phyloP scores from a whole-genome alignment of 257 asterid genomes.

The Salvia splendens region DNA sequence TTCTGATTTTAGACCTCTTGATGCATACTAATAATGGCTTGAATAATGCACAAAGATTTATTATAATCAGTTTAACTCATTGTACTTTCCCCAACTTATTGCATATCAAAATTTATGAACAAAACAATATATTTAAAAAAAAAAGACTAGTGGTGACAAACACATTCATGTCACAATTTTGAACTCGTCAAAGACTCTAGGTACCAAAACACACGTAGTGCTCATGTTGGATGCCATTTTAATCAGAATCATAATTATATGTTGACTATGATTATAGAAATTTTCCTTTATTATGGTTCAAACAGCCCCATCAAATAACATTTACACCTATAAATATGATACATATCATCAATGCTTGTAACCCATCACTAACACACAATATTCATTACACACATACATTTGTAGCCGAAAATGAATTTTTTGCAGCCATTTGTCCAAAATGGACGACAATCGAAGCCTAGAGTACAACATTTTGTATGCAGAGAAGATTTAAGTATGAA shows the following conservation, averaged over 20 bases:
- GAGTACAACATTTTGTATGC: not conserved
- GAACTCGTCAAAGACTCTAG: conserved; percentile 3
- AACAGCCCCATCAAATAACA: not conserved
- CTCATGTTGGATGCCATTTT: too few relatives aligned
- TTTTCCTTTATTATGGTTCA: conserved; percentile 6
- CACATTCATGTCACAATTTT: not conserved
- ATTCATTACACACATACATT: not conserved
- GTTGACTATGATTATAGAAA: not conserved
- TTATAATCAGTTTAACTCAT: too few relatives aligned
- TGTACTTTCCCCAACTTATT: too few relatives aligned
- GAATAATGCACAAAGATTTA: too few relatives aligned
- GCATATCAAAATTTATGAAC: too few relatives aligned
- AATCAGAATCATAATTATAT: too few relatives aligned
- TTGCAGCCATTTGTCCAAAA: not conserved
- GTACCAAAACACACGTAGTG: not conserved
- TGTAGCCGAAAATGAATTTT: conserved; percentile 17
- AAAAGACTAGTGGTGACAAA: too few relatives aligned
- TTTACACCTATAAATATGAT: conserved; percentile 5
- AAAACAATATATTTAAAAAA: too few relatives aligned
- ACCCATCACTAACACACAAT: not conserved
- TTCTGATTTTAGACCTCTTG: too few relatives aligned
- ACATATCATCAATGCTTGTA: too few relatives aligned
- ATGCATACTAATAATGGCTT: too few relatives aligned
- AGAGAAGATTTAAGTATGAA: conserved; percentile 23
- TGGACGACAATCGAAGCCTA: not conserved